phyloP scores from a whole-genome alignment of 2,329 filamentous ascomycete genomes.

The Pestalotiopsis sp. region DNA sequence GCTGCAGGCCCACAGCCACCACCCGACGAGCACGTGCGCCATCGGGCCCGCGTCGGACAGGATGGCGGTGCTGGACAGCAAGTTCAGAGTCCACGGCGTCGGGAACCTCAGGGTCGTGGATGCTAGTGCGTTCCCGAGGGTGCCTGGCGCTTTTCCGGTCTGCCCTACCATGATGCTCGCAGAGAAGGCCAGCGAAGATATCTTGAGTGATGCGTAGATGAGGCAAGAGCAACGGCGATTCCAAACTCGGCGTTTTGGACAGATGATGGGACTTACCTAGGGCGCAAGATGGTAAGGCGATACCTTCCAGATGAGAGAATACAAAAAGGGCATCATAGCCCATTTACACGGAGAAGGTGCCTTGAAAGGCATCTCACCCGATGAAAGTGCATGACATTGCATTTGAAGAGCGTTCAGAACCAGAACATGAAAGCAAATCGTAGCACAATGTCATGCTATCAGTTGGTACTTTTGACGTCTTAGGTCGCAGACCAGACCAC shows the following conservation, averaged over 20 bases:
- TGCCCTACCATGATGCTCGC: slow-evolving; percentile 19
- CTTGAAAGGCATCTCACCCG: too few species aligned
- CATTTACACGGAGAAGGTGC: too few species aligned
- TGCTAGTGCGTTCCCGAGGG: slow-evolving; percentile 51
- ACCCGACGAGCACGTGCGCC: slow-evolving; percentile 22
- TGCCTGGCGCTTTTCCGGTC: slow-evolving; percentile 37
- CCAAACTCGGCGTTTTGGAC: neutral
- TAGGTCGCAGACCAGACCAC: too few species aligned
- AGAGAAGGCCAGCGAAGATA: slow-evolving; percentile 21
- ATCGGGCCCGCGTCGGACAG: slow-evolving; percentile 45
- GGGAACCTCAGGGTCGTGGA: slow-evolving; percentile 56
- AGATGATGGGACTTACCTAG: slow-evolving; percentile 29
- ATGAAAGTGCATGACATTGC: too few species aligned
- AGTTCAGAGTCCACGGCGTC: slow-evolving; percentile 54
- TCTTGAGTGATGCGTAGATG: slow-evolving; percentile 12
- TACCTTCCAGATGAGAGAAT: too few species aligned
- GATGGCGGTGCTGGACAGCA: slow-evolving; percentile 52
- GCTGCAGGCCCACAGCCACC: slow-evolving; percentile 25
- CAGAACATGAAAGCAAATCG: slow-evolving; percentile 8
- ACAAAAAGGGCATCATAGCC: too few species aligned
- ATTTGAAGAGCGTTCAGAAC: too few species aligned
- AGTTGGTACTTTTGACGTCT: slow-evolving; percentile 26
- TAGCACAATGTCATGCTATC: slow-evolving; percentile 20
- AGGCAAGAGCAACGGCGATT: neutral
- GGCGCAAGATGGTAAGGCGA: neutral